A percentile compares a stretch with the other conserved stretches of the same genome.
phyloP scores from a whole-genome alignment of 2,329 filamentous ascomycete species.

The Ceratocystis smalleyi region DNA sequence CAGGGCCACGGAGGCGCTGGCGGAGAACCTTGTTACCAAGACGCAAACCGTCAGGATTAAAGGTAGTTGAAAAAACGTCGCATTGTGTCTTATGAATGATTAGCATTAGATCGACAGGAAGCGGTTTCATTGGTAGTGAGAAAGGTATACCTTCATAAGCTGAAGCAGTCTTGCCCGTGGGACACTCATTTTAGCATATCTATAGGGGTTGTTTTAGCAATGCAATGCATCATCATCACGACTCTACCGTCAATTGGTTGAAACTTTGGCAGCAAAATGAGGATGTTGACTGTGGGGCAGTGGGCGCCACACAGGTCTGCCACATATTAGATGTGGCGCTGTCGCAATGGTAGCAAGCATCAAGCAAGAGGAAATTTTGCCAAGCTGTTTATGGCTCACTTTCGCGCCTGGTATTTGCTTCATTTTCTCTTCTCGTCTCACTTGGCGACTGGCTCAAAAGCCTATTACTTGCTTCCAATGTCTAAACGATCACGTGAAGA shows the following conservation, averaged over 20 bases:
- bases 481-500: conserved; percentile 16
- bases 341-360: not conserved
- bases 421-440: not conserved
- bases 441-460: not conserved
- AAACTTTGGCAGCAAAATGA: conserved; percentile 10
- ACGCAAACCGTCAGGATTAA: conserved; percentile 69
- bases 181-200: conserved; percentile 41
- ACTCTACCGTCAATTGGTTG: conserved; percentile 17
- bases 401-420: not conserved
- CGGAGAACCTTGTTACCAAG: conserved; percentile 86
- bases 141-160: conserved; percentile 54
- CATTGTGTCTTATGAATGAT: conserved; percentile 55
- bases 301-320: conserved; percentile 1
- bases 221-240: not conserved
- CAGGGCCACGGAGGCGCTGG: conserved; percentile 71
- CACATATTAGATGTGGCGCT: conserved; percentile 13
- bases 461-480: conserved; percentile 1
- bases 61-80: conserved; percentile 78
- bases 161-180: conserved; percentile 48
- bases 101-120: conserved; percentile 16
- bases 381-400: not conserved
- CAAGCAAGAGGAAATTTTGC: conserved; percentile 7
- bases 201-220: not conserved
- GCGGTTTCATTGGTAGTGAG: not conserved
- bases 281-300: conserved; percentile 17